Evolutionary conservation across 108 stramenopile genomes (phyloP).

Genomic region (Seminavis robusta): DNA sequence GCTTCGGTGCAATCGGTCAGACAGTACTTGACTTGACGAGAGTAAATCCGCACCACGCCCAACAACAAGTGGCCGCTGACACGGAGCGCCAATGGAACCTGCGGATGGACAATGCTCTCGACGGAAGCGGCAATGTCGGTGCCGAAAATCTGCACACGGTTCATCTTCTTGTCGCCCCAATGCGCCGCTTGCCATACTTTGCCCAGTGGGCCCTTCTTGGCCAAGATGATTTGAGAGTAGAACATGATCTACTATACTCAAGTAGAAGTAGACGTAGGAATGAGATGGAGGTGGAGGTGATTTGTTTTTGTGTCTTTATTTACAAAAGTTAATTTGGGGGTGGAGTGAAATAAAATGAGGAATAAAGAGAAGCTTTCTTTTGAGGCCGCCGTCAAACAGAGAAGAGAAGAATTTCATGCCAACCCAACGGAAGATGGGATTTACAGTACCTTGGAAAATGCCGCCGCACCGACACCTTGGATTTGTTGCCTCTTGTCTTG

Average conservation of each 20-base stretch:
- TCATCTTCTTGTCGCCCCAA: constrained; percentile 98
- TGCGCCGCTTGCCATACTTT: constrained; percentile 99
- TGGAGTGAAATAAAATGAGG: no score
- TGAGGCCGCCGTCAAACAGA: no score
- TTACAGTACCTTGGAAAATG: no score
- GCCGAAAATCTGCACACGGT: constrained; percentile 91
- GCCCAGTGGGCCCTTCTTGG: constrained; percentile 97
- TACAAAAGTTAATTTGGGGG: no score
- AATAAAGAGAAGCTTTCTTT: no score
- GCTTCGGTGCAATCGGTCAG: constrained; percentile 98
- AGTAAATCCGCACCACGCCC: constrained; percentile 97
- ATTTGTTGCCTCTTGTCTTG: no score
- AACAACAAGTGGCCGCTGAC: constrained; percentile 94
- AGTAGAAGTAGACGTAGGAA: neutral
- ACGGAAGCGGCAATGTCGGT: constrained; percentile 93
- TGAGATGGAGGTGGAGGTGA: no score
- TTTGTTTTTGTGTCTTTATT: no score
- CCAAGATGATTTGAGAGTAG: constrained; percentile 98
- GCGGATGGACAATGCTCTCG: constrained; percentile 92
- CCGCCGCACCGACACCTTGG: no score
- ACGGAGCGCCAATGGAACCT: constrained; percentile 95
- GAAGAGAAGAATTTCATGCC: no score
- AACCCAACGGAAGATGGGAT: no score
- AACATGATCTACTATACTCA: constrained; percentile 73
- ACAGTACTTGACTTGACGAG: constrained; percentile 93